Evolutionary conservation across 2,329 filamentous ascomycete genomes (phyloP).

Genomic region (Xenoacremonium recifei): DNA sequence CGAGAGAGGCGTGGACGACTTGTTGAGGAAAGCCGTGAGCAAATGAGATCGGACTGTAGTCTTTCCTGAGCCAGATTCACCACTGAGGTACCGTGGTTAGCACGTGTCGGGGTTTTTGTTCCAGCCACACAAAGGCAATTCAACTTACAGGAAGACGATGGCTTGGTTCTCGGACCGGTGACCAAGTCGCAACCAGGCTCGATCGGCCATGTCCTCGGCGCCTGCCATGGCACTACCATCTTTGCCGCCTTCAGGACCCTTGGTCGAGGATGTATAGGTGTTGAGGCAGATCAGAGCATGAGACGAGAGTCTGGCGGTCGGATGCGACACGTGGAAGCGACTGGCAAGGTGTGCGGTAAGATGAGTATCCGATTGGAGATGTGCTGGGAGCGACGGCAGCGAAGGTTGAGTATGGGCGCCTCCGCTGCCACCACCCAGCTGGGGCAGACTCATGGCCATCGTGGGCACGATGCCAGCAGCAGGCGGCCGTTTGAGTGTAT

Average conservation of each 20-base stretch:
- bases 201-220: slow-evolving; percentile 85
- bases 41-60: slow-evolving; percentile 91
- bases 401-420: slow-evolving; percentile 79
- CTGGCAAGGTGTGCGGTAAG: slow-evolving; percentile 80
- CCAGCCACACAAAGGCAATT: neutral
- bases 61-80: slow-evolving; percentile 95
- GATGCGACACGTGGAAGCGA: slow-evolving; percentile 88
- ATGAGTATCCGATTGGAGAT: slow-evolving; percentile 75
- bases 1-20: slow-evolving; percentile 88
- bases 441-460: slow-evolving; percentile 62
- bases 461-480: slow-evolving; percentile 35
- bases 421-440: slow-evolving; percentile 47
- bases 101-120: slow-evolving; percentile 17
- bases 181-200: slow-evolving; percentile 82
- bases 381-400: slow-evolving; percentile 81
- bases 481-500: too few relatives aligned
- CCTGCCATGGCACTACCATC: slow-evolving; percentile 91
- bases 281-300: slow-evolving; percentile 91
- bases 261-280: slow-evolving; percentile 86
- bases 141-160: slow-evolving; percentile 84
- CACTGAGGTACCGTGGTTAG: slow-evolving; percentile 51
- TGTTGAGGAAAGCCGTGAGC: slow-evolving; percentile 79
- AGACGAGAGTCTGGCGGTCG: slow-evolving; percentile 85
- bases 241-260: slow-evolving; percentile 85
- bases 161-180: slow-evolving; percentile 91